Percentiles rank a stretch among this genome's conserved stretches.
Conservation (phyloP, 106 monocot species). For the Dioscorea alata region DNA sequence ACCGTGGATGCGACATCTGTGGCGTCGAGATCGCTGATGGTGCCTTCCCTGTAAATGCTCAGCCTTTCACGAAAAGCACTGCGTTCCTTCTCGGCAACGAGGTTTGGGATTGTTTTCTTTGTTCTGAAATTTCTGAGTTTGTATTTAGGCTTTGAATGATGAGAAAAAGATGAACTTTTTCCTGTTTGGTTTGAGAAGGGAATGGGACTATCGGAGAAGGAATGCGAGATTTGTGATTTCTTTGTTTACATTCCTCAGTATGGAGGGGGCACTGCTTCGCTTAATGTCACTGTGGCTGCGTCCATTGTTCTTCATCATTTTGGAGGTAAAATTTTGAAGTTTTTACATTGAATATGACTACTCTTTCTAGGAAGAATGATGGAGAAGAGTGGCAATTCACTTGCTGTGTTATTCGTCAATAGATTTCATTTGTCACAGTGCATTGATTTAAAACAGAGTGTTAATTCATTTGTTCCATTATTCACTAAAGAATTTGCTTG, state of each 20-base stretch:
- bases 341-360: no score
- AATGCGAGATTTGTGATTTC: conserved; percentile 88
- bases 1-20: conserved; percentile 77
- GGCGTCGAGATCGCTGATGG: conserved; percentile 87
- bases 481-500: no score
- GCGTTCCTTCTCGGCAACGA: conserved; percentile 95
- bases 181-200: conserved; percentile 34
- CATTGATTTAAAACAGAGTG: no score
- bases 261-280: conserved; percentile 89
- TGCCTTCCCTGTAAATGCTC: conserved; percentile 44
- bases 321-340: conserved; percentile 35
- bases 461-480: no score
- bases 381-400: no score
- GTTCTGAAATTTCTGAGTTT: not conserved
- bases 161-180: not conserved
- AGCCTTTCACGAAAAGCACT: conserved; percentile 82
- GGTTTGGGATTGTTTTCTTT: conserved; percentile 23
- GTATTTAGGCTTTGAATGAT: not conserved
- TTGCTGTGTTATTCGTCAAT: no score
- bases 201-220: conserved; percentile 70
- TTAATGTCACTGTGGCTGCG: conserved; percentile 95
- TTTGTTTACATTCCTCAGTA: conserved; percentile 97
- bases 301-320: conserved; percentile 94
- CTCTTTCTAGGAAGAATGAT: no score
- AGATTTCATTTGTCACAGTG: no score